Base-by-base conservation (phyloP, 2,329 filamentous ascomycete species). In the Colletotrichum sp. region DNA sequence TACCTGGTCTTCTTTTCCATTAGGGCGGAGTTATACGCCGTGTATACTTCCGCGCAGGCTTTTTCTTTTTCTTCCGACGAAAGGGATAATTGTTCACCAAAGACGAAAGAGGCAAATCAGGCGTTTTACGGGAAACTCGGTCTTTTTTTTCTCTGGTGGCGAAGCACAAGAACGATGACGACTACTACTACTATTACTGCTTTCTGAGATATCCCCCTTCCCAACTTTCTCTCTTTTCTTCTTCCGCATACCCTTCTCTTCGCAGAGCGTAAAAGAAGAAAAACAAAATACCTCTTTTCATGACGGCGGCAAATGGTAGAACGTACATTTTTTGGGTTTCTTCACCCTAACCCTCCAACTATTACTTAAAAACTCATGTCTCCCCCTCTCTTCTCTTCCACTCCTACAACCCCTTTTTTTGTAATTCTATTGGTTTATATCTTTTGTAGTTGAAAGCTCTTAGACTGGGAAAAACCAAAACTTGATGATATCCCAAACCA, bases 121-220 rank as follows among this genome's bases (percentile, higher is more conserved):
- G 43, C 43, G 43, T 52, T 52, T 52, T 52, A 52, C 26, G 56
- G 30, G 56, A 32, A n/a, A 59, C 26, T 67, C 10, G 14, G 90
- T 90, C 75, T 78, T 90, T 21, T 86, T 86, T 21, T 78, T 89
- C 28, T 71, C 34, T 26, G 56, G 73, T 73, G 73, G 73, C 73
- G 62, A 73, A 75, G 73, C 56, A 69, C 55, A 48, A 73, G 64
- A 69, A 75, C 73, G 73, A 75, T 75, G 73, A 75, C 73, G 73
- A 75, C 69, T 73, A 58, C 63, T 75, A 61, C 65, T 66, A 52
- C 38, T 56, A 34, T 55, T 65, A 26, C 55, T 58, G 55, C 26
- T 58, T 58, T 58, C 55, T 58, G 26, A 73, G 73, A 75, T 75
- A 75, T 75, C 73, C 73, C 73, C 43, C 34, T 26, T 30, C 56